Base-by-base conservation (phyloP, 306 rosid species). In the Pyrus betulifolia region DNA sequence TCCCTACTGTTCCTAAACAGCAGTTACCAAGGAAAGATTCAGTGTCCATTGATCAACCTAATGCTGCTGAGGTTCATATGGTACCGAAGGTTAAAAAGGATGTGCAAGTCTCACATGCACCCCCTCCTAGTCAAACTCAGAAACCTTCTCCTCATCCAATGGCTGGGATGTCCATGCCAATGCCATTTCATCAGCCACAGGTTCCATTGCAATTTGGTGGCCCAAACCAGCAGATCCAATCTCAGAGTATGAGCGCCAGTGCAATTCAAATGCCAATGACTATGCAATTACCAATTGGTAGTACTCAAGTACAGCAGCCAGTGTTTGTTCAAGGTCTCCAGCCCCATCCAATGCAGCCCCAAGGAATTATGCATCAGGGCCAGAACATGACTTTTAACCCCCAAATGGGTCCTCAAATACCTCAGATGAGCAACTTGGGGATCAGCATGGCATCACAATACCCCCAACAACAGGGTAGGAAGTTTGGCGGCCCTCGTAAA, bases 401-500 rank as follows among this genome's bases (percentile, higher is more conserved):
- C 78, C 98, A 82, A 81, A 87, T 96, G 91, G 82, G 87, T 76
- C 88, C 85, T 79, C 99, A 84, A 74, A 31, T 95, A 31, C 78
- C 91, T 46, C 97, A 88, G 76, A 83, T 93, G 79, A 74, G 90
- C 62, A 96, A 67, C 86, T 65, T 91, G 86, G 94, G 97, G 74
- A 87, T 89, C 5, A 72, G 84, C 85, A 79, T 84, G 35, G 52
- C 70, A 38, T 79, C 89, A 4, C 98, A 84, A 66, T 96, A 82
- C 83, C 55, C 93, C 44, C 99, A 84, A 73, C 97, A 87, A 77
- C 97, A 88, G 71, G 99, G 90, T 63, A 94, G 89, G 58, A 91
- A 93, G 67, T 91, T 81, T 91, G 67, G 84, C 0, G 87, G 76
- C 63, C 93, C 76, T 65, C 98, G 98, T 61, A 96, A 87, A 80